Evolutionary conservation across 441 rosid genomes (phyloP).

Genomic region (Corymbia calophylla): DNA sequence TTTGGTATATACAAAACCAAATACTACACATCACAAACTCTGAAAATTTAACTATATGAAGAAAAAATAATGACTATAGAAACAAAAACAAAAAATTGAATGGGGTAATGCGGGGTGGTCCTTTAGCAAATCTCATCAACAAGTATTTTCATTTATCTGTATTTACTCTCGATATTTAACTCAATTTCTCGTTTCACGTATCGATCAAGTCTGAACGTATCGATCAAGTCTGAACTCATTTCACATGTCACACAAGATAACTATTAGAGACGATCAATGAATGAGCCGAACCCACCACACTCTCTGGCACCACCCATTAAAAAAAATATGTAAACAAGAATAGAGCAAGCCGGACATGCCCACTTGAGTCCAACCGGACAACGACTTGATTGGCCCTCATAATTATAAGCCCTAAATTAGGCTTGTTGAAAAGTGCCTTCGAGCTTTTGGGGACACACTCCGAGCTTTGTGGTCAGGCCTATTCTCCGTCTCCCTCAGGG

Average conservation of each 20-base stretch:
- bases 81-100: not conserved
- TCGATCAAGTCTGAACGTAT: not conserved
- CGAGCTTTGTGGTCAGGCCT: not conserved
- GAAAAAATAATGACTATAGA: not conserved
- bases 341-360: rapidly evolving
- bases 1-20: not conserved
- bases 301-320: not conserved
- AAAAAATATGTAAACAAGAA: not conserved
- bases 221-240: not conserved
- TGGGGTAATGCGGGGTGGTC: not conserved
- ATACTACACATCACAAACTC: not conserved
- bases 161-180: too few relatives aligned
- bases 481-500: not conserved
- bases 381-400: not conserved
- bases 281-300: not conserved
- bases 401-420: not conserved
- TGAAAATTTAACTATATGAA: not conserved
- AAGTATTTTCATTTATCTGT: too few relatives aligned
- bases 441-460: not conserved
- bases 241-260: rapidly evolving
- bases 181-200: too few relatives aligned
- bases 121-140: too few relatives aligned
- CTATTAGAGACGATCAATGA: not conserved
- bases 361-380: not conserved
- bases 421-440: not conserved